Conservation (phyloP, 495 filamentous ascomycete genomes). For the Tuber aestivum region DNA sequence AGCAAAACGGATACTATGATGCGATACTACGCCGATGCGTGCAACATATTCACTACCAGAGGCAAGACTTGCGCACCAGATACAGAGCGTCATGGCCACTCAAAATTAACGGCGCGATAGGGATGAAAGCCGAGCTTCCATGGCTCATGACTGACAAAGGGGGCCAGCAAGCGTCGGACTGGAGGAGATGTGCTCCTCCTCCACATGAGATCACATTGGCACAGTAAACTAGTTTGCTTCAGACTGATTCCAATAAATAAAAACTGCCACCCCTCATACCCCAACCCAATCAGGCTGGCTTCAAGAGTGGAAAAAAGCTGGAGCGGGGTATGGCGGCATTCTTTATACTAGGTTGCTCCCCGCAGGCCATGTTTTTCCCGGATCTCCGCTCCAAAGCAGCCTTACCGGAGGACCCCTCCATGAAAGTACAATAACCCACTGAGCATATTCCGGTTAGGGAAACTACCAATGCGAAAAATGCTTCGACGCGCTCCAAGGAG, state of each 20-base stretch:
- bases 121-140: conserved; percentile 18
- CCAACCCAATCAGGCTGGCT: neutral
- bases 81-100: neutral
- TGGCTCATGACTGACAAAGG: conserved; percentile 4
- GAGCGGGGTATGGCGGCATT: neutral
- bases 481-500: neutral
- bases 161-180: neutral
- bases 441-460: neutral
- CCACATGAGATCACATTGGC: conserved; percentile 19
- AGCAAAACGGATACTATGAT: neutral
- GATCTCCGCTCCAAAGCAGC: neutral
- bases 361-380: neutral
- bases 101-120: neutral
- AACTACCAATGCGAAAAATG: neutral
- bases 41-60: neutral
- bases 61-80: neutral
- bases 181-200: neutral
- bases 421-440: neutral
- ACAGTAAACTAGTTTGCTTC: neutral
- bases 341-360: neutral
- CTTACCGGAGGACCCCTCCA: neutral
- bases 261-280: neutral
- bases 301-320: neutral
- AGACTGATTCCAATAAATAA: neutral
- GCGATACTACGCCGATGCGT: neutral